Percentiles rank a stretch among this genome's conserved stretches.
Evolutionary conservation across 768 basidiomycete genomes (phyloP).

Genomic region (Phaffia australis): DNA sequence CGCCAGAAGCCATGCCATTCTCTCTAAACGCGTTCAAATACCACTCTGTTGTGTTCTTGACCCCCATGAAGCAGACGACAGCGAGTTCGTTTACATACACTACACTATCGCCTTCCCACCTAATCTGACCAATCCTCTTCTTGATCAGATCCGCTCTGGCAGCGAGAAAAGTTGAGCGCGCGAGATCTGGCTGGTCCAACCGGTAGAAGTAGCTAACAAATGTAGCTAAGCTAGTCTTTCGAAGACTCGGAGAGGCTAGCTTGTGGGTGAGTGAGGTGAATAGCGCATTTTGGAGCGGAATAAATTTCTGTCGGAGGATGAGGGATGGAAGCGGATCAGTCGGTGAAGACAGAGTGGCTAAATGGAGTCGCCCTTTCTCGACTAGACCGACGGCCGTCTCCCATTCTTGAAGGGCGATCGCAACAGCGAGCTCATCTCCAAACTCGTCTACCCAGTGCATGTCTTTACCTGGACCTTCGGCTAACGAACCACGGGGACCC

Average conservation of each 20-base stretch:
- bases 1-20: conserved; percentile 84
- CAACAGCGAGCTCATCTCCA: conserved; percentile 79
- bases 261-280: conserved; percentile 59
- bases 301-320: conserved; percentile 52
- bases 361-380: conserved; percentile 54
- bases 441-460: conserved; percentile 80
- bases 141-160: conserved; percentile 66
- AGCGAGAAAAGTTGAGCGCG: conserved; percentile 68
- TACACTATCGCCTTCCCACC: conserved; percentile 76
- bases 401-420: conserved; percentile 82
- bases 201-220: conserved; percentile 64
- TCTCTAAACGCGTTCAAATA: conserved; percentile 91
- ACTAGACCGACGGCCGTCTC: conserved; percentile 71
- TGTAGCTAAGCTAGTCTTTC: conserved; percentile 60
- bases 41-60: conserved; percentile 98
- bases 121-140: conserved; percentile 69
- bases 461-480: conserved; percentile 59
- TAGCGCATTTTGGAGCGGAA: conserved; percentile 55
- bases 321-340: conserved; percentile 17
- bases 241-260: conserved; percentile 62
- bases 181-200: conserved; percentile 63
- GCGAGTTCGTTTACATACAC: conserved; percentile 79
- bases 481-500: conserved; percentile 39
- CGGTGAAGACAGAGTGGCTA: not conserved
- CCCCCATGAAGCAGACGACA: conserved; percentile 79